These are phyloP conservation scores for Fusarium bulbicola DNA, from an alignment of 2,329 filamentous ascomycete genomes.

Conservation along the genomic window DNA sequence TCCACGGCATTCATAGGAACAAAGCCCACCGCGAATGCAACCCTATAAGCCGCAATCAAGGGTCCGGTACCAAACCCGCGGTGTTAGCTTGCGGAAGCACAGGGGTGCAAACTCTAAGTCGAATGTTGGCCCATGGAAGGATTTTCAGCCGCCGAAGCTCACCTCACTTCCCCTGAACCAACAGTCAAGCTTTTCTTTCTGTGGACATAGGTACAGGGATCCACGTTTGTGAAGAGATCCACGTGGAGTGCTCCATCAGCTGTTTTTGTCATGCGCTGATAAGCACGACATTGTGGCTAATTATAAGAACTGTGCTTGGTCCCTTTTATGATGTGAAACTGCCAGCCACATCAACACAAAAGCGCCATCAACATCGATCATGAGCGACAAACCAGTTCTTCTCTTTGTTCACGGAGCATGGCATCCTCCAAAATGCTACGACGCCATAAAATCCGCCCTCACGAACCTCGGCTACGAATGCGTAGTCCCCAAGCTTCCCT, in stretches of 20 bases:
- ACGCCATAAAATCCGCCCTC: background rate
- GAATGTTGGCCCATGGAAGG: background rate
- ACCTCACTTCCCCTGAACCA: background rate
- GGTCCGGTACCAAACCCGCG: background rate
- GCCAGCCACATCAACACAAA: background rate
- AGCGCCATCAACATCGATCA: background rate
- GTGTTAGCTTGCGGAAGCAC: background rate
- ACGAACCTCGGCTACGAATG: background rate
- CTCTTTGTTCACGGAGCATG: slow-evolving; percentile 19
- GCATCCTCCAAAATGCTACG: slow-evolving; percentile 21
- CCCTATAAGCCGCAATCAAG: too few relatives aligned
- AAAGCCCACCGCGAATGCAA: background rate
- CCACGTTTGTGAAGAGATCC: too few relatives aligned
- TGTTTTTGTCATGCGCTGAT: background rate
- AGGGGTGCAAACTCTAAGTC: background rate
- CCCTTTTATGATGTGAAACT: background rate
- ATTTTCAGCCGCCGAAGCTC: background rate
- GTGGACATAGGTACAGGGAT: background rate
- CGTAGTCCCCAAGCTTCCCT: background rate
- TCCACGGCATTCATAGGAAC: background rate
- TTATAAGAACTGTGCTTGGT: background rate
- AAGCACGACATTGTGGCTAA: background rate
- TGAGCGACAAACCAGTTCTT: slow-evolving; percentile 2
- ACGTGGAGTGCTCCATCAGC: background rate
- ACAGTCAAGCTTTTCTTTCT: fast-evolving